phyloP scores from a whole-genome alignment of 2,329 filamentous ascomycete species.

The Geosmithia morbida region DNA sequence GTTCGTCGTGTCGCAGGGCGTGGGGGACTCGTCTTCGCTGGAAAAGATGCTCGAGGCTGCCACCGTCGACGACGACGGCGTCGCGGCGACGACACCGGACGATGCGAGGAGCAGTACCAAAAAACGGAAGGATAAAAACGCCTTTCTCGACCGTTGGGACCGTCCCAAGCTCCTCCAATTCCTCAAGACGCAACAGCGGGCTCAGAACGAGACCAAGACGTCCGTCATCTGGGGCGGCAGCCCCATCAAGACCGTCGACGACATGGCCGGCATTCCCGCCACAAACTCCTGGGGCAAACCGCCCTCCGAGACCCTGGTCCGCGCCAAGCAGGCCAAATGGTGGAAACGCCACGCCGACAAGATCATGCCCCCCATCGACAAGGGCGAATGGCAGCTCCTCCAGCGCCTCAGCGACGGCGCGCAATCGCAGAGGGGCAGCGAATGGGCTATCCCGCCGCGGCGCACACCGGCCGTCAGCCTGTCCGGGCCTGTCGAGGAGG shows the following conservation, averaged over 20 bases:
- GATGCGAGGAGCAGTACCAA: background rate
- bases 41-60: slow-evolving; percentile 8
- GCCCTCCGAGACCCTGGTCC: slow-evolving; percentile 19
- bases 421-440: slow-evolving; percentile 11
- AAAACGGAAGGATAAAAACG: slow-evolving; percentile 3
- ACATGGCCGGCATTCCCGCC: slow-evolving; percentile 20
- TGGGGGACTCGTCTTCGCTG: slow-evolving; percentile 24
- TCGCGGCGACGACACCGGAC: background rate
- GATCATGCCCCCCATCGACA: slow-evolving; percentile 37
- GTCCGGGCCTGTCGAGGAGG: background rate
- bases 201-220: slow-evolving; percentile 9
- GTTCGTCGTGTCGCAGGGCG: slow-evolving; percentile 19
- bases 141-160: slow-evolving; percentile 35
- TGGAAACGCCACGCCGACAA: slow-evolving; percentile 30
- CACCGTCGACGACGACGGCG: background rate
- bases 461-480: background rate
- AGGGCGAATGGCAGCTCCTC: slow-evolving; percentile 41
- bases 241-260: slow-evolving; percentile 15
- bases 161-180: slow-evolving; percentile 25
- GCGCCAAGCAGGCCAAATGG: slow-evolving; percentile 29
- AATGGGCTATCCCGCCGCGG: slow-evolving; percentile 18
- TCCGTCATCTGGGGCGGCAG: slow-evolving; percentile 10
- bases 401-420: slow-evolving; percentile 27
- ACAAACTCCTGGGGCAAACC: slow-evolving; percentile 34
- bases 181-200: slow-evolving; percentile 22